Evolutionary conservation across 768 basidiomycete genomes (phyloP).

Genomic region (Trametes meyenii): DNA sequence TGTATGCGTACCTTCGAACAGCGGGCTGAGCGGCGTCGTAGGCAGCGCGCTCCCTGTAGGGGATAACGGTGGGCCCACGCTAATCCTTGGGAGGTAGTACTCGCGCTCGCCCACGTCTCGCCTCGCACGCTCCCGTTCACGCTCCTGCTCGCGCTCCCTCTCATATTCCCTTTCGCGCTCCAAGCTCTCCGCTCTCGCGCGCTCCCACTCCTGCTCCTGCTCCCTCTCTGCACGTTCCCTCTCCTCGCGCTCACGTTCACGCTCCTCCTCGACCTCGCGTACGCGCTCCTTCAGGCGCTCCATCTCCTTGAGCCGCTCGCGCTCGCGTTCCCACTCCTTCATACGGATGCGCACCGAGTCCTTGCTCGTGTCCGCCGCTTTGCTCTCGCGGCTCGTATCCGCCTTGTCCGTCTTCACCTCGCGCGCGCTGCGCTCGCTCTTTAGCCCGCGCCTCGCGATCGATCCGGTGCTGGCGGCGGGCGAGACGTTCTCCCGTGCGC

Average conservation of each 20-base stretch:
- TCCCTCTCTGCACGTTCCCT: conserved; percentile 31
- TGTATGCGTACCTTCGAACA: conserved; percentile 28
- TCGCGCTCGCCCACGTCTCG: conserved; percentile 7
- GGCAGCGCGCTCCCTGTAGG: conserved; percentile 21
- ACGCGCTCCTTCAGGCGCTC: conserved; percentile 60
- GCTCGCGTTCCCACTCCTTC: conserved; percentile 76
- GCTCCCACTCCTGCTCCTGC: conserved; percentile 31
- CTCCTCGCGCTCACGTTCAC: conserved; percentile 29
- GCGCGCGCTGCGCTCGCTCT: conserved; percentile 9
- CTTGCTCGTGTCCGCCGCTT: conserved; percentile 14
- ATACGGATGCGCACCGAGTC: conserved; percentile 58
- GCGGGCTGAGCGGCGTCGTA: conserved; percentile 31
- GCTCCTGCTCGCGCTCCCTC: conserved; percentile 1
- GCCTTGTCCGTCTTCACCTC: conserved; percentile 9
- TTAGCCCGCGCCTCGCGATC: not conserved
- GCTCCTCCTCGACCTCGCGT: conserved; percentile 47
- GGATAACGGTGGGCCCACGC: conserved; percentile 19
- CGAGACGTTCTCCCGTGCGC: conserved; percentile 17
- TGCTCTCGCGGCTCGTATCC: conserved; percentile 14
- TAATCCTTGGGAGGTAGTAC: conserved; percentile 23
- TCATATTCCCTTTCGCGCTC: conserved; percentile 9
- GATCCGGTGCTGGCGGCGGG: conserved; percentile 1
- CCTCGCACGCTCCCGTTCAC: conserved; percentile 1
- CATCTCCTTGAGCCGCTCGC: conserved; percentile 70
- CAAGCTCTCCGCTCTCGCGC: conserved; percentile 1